These are phyloP conservation scores for Plasmodium malariae DNA, from an alignment of 169 alveolate genomes.

Conservation along the genomic window DNA sequence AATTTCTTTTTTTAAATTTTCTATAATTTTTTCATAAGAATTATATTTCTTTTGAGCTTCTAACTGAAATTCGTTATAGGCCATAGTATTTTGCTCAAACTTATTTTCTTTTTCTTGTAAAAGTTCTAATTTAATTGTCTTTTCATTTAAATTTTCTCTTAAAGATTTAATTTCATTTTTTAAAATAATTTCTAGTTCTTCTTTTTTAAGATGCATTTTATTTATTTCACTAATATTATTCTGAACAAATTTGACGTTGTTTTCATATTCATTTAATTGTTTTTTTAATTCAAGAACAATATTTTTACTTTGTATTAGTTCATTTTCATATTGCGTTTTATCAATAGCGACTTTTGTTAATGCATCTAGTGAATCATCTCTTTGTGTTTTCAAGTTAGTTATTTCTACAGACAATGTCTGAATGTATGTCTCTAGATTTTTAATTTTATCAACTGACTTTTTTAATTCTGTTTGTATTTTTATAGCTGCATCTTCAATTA, in stretches of 20 bases:
- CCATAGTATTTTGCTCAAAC: constrained; percentile 26
- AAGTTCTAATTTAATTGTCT: constrained; percentile 44
- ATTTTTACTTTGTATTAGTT: constrained; percentile 56
- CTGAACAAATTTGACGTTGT: constrained; percentile 31
- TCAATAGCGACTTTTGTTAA: constrained; percentile 73
- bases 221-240: constrained; percentile 67
- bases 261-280: constrained; percentile 41
- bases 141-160: constrained; percentile 74
- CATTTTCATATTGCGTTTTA: constrained; percentile 76
- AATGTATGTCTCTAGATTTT: constrained; percentile 55
- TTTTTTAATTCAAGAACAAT: constrained; percentile 55
- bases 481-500: constrained; percentile 75
- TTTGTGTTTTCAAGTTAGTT: constrained; percentile 41
- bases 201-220: constrained; percentile 45
- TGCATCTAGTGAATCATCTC: constrained; percentile 75
- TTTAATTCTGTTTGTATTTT: constrained; percentile 74
- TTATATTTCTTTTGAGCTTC: constrained; percentile 70
- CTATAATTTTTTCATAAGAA: constrained; percentile 55
- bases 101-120: constrained; percentile 64
- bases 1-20: constrained; percentile 45
- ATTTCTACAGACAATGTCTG: constrained; percentile 67
- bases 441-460: constrained; percentile 71
- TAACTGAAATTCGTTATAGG: constrained; percentile 55
- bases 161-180: constrained; percentile 71
- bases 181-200: constrained; percentile 39